Conservation (phyloP, 257 asterid genomes). For the Petunia axillaris region DNA sequence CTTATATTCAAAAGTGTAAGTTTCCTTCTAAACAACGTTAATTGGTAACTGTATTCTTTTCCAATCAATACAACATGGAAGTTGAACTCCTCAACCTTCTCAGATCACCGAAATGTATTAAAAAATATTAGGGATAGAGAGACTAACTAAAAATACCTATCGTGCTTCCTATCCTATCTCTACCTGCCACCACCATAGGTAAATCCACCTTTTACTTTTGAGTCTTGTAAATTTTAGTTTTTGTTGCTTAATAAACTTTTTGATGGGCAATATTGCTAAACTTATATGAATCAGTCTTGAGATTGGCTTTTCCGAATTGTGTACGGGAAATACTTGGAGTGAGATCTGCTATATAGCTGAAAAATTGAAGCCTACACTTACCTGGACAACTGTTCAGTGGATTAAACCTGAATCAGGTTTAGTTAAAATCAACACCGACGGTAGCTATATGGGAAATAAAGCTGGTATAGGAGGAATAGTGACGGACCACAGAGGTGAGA, state of each 20-base stretch:
- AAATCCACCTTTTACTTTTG: not conserved
- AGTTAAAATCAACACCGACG: too few species aligned
- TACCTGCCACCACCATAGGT: not conserved
- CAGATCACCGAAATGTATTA: not conserved
- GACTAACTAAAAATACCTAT: not conserved
- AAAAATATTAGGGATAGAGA: constrained; percentile 11
- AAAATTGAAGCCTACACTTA: too few species aligned
- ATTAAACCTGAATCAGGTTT: too few species aligned
- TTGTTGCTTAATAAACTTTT: not conserved
- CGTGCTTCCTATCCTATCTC: not conserved
- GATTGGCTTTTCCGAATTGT: too few species aligned
- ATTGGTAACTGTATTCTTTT: not conserved
- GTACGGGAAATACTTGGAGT: too few species aligned
- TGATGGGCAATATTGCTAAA: constrained; percentile 6
- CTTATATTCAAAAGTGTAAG: not conserved
- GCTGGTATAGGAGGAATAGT: too few species aligned
- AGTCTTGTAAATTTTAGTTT: not conserved
- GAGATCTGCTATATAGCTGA: too few species aligned
- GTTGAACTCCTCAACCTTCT: constrained; percentile 14
- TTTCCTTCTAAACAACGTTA: not conserved
- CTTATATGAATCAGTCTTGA: too few species aligned
- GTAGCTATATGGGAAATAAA: too few species aligned
- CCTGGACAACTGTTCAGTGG: too few species aligned
- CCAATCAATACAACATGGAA: constrained; percentile 7
- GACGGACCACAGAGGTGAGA: too few species aligned